Conservation (phyloP, 768 basidiomycete species). For the Lanmaoa rubissima region DNA sequence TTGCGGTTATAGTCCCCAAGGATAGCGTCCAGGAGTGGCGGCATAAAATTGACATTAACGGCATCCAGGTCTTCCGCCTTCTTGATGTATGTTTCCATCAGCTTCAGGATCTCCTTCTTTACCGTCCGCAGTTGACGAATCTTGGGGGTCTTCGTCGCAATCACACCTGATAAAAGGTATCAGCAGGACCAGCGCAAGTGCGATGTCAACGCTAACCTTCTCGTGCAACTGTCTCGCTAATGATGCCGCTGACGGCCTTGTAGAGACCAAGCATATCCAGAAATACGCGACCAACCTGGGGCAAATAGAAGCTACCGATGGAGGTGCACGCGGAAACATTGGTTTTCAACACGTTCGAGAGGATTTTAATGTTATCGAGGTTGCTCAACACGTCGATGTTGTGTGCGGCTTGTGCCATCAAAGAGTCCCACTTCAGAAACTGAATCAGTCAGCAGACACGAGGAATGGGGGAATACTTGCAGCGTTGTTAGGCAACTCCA, state of each 20-base stretch:
- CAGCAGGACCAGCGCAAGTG: constrained; percentile 1
- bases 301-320: constrained; percentile 94
- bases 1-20: constrained; percentile 97
- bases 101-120: constrained; percentile 96
- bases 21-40: constrained; percentile 92
- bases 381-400: constrained; percentile 90
- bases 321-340: constrained; percentile 98
- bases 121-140: constrained; percentile 92
- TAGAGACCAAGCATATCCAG: constrained; percentile 98
- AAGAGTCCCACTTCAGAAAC: constrained; percentile 79
- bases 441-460: neutral
- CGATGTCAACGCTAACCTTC: constrained; percentile 53
- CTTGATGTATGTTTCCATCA: constrained; percentile 97
- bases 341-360: constrained; percentile 96
- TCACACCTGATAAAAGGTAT: constrained; percentile 52
- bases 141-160: constrained; percentile 97
- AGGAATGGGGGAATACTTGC: constrained; percentile 44
- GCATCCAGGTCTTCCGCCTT: constrained; percentile 96
- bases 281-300: constrained; percentile 95
- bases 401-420: constrained; percentile 93
- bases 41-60: constrained; percentile 90
- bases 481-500: constrained; percentile 97
- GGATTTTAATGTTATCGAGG: constrained; percentile 92
- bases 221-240: constrained; percentile 87
- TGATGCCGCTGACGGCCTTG: constrained; percentile 94